Evolutionary conservation across 192 early-diverging fungal species (phyloP), one percentile per base, ranked within the genome.

Genomic region (Umbelopsis sp.): DNA sequence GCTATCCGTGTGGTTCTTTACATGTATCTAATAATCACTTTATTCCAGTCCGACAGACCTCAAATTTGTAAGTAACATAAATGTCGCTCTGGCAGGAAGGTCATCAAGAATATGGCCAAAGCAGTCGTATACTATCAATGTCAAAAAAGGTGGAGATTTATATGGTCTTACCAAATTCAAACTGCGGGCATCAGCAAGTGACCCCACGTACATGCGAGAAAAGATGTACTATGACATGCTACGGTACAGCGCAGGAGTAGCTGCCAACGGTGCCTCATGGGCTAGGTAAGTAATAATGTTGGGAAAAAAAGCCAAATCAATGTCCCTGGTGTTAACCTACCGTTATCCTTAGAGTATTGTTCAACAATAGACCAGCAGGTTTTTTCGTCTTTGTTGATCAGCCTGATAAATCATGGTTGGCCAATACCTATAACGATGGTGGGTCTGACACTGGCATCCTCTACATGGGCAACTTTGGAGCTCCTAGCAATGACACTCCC

Each of bases 131-230:
- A 75, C 56, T 20, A 25, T 75, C 21, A 70, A 75, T 21, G 12
- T 75, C 2, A 24, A 69, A 8, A 75, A 75, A 12, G 12, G 25
- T 1, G 52, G 45, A 12, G 20, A 49, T 16, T 14, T 75, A 4
- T 43, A 66, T 4, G 68, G 68, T 0, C 69, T 70, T 16, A 26
- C 45, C 22, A 45, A 47, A 29, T 21, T 75, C 52, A 75, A 75
- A 36, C n/a, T 75, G 5, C 38, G 74, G 9, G 52, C 74, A 9
- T 14, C 29, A 4, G 56, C 41, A 22, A 22, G 53, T 4, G 74
- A 75, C 43, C 56, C 56, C 1, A 70, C 74, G 3, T 75, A 65
- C 45, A 75, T 75, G 2, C 67, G 74, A 14, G 74, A 75, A 52
- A 56, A 70, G 26, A 6, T 75, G 3, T 68, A 26, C 12, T 75